Conservation (phyloP, 2,329 filamentous ascomycete species). For the Zymoseptoria passerinii region DNA sequence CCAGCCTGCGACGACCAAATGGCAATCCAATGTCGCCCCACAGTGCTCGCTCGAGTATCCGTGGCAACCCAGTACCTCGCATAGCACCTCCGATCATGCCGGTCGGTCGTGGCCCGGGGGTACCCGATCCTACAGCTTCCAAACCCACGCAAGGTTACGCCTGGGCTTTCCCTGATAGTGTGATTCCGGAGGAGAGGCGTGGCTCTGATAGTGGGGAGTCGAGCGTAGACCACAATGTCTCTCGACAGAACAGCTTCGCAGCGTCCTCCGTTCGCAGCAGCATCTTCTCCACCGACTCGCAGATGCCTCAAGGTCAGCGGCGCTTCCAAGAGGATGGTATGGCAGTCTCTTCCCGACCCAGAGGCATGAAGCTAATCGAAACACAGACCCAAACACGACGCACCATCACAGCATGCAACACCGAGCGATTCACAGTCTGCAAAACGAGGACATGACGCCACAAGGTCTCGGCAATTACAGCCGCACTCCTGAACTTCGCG, state of each 20-base stretch:
- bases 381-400: slow-evolving; percentile 36
- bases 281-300: slow-evolving; percentile 67
- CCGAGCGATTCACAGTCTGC: slow-evolving; percentile 59
- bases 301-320: slow-evolving; percentile 62
- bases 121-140: slow-evolving; percentile 57
- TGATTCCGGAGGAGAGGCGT: slow-evolving; percentile 46
- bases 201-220: slow-evolving; percentile 42
- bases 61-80: slow-evolving; percentile 42
- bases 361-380: slow-evolving; percentile 2
- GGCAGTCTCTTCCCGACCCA: slow-evolving; percentile 6
- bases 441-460: slow-evolving; percentile 46
- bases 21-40: slow-evolving; percentile 40
- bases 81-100: slow-evolving; percentile 71
- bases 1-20: slow-evolving; percentile 51
- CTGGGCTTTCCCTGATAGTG: slow-evolving; percentile 74
- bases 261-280: slow-evolving; percentile 72
- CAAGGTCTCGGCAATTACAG: slow-evolving; percentile 66
- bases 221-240: slow-evolving; percentile 44
- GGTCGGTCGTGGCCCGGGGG: slow-evolving; percentile 52
- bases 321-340: slow-evolving; percentile 55
- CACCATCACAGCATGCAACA: slow-evolving; percentile 74
- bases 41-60: slow-evolving; percentile 26
- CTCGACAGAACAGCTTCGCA: slow-evolving; percentile 66
- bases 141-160: slow-evolving; percentile 75
- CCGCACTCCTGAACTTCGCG: slow-evolving; percentile 68